Evolutionary conservation across 1,284 basidiomycete genomes (phyloP).

Genomic region (Cryptococcus deneoformans): DNA sequence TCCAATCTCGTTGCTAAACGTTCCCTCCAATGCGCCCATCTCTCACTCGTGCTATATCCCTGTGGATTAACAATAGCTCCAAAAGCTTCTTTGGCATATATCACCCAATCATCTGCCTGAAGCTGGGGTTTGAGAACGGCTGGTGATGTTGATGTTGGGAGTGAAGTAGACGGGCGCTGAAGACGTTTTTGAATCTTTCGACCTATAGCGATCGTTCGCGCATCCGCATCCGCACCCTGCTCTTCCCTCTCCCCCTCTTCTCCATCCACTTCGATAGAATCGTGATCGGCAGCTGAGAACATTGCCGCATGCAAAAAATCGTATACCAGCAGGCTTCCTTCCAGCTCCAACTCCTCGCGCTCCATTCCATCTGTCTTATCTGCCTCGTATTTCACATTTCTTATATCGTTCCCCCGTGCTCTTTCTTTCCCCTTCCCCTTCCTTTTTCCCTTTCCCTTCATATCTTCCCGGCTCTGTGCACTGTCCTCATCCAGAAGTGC

Average conservation of each 20-base stretch:
- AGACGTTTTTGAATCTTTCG: conserved; percentile 1
- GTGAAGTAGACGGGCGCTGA: not conserved
- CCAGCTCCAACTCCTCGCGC: not conserved
- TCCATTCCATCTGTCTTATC: not conserved
- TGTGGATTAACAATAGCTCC: conserved; percentile 13
- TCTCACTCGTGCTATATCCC: conserved; percentile 1
- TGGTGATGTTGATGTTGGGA: not conserved
- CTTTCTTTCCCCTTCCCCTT: too few relatives aligned
- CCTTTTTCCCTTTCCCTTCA: too few relatives aligned
- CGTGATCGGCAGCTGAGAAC: not conserved
- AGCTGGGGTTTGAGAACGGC: not conserved
- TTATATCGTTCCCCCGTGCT: too few relatives aligned
- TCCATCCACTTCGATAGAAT: not conserved
- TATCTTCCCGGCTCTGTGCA: too few relatives aligned
- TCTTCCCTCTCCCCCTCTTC: conserved; percentile 1
- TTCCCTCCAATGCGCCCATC: conserved; percentile 8
- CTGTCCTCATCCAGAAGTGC: not conserved
- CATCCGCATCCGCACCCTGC: not conserved
- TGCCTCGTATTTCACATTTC: not conserved
- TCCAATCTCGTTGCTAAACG: not conserved
- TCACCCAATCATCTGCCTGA: not conserved
- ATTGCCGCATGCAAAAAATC: conserved; percentile 5
- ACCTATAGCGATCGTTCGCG: not conserved
- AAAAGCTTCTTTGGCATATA: conserved; percentile 2
- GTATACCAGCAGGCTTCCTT: not conserved